Evolutionary conservation across 2,329 filamentous ascomycete species (phyloP).

Genomic region (Phaeomoniella chlamydospora): DNA sequence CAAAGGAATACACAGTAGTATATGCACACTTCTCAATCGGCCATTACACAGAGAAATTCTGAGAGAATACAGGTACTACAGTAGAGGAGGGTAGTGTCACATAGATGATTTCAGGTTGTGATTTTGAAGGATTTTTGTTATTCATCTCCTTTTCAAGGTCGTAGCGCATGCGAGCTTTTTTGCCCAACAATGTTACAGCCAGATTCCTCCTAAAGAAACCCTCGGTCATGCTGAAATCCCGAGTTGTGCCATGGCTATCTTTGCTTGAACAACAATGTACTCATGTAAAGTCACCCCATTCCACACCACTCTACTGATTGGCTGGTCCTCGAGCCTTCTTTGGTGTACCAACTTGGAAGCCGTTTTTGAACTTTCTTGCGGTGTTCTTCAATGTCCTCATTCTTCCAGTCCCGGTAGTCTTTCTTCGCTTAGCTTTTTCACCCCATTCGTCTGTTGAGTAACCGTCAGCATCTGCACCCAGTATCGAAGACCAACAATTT

Average conservation of each 20-base stretch:
- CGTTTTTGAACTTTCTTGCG: conserved; percentile 90
- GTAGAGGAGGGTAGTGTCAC: too few relatives aligned
- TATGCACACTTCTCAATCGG: too few relatives aligned
- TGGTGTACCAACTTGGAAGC: conserved; percentile 82
- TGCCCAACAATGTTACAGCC: neutral
- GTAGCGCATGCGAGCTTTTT: neutral
- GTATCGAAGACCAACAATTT: neutral
- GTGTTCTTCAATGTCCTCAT: conserved; percentile 91
- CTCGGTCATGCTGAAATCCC: neutral
- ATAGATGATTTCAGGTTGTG: too few relatives aligned
- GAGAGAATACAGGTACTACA: too few relatives aligned
- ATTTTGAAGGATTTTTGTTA: conserved; percentile 1
- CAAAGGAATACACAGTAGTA: neutral
- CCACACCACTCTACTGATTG: conserved; percentile 19
- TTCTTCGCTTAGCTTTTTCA: conserved; percentile 99
- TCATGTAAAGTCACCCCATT: neutral
- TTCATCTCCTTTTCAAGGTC: neutral
- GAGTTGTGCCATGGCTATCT: neutral
- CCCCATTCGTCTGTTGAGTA: conserved; percentile 79
- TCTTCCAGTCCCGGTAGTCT: conserved; percentile 94
- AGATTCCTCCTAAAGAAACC: neutral
- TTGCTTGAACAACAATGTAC: neutral
- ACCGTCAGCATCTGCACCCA: conserved; percentile 12
- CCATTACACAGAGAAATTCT: too few relatives aligned
- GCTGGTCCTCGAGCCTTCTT: conserved; percentile 63